phyloP scores from a whole-genome alignment of 768 basidiomycete genomes.

The Amanita molliuscula region DNA sequence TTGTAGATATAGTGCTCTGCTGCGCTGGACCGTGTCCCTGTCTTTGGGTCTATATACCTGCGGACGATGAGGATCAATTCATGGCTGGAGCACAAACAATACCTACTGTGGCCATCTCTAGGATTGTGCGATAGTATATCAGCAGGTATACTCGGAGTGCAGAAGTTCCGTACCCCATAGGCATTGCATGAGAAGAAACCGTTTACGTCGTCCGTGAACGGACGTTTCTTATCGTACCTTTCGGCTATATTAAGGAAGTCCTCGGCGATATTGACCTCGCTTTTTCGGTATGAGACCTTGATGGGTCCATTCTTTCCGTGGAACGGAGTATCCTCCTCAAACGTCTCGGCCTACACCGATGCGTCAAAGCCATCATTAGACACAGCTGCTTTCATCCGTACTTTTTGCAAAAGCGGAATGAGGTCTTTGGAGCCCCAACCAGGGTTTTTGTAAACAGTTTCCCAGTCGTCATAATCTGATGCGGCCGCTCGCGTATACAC shows the following conservation, averaged over 20 bases:
- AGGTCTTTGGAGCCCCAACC: conserved; percentile 54
- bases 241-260: conserved; percentile 37
- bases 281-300: conserved; percentile 32
- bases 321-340: conserved; percentile 16
- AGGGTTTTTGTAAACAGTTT: conserved; percentile 33
- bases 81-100: background rate
- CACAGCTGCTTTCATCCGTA: conserved; percentile 9
- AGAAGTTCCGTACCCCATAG: conserved; percentile 34
- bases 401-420: conserved; percentile 52
- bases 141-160: background rate
- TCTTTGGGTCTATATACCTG: conserved; percentile 44
- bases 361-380: background rate
- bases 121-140: background rate
- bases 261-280: conserved; percentile 27
- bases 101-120: conserved; percentile 48
- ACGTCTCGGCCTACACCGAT: conserved; percentile 28
- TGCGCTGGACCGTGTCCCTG: conserved; percentile 46
- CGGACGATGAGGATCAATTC: background rate
- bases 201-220: conserved; percentile 35
- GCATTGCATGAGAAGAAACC: conserved; percentile 30
- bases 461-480: conserved; percentile 63
- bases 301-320: conserved; percentile 44
- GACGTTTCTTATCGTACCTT: conserved; percentile 38
- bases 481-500: conserved; percentile 50
- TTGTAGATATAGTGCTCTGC: conserved; percentile 44